A percentile compares a stretch with the other conserved stretches of the same genome.
These are phyloP conservation scores for Penicillium longicatenatum DNA, from an alignment of 495 filamentous ascomycete species.

Conservation along the genomic window DNA sequence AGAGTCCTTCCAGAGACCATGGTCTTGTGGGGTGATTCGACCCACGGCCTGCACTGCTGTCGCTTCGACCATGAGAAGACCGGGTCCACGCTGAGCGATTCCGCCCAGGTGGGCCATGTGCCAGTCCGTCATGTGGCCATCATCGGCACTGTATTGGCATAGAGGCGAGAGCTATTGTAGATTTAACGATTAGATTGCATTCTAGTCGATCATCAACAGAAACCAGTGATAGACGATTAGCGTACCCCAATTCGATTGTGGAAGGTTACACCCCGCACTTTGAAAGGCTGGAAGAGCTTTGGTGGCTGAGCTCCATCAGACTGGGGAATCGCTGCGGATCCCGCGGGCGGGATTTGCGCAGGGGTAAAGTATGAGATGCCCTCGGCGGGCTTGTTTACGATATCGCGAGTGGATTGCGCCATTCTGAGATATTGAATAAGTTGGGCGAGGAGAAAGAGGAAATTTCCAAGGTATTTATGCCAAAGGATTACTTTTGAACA, in stretches of 20 bases:
- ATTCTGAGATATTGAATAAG: background rate
- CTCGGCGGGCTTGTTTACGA: conserved; percentile 44
- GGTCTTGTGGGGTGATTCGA: conserved; percentile 69
- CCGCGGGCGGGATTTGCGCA: conserved; percentile 58
- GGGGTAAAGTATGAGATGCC: conserved; percentile 67
- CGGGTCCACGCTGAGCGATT: conserved; percentile 62
- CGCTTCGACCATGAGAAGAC: conserved; percentile 66
- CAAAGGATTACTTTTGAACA: background rate
- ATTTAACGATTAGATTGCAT: background rate
- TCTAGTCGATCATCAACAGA: background rate
- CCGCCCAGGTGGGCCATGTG: conserved; percentile 56
- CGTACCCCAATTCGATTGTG: conserved; percentile 42
- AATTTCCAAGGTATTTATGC: background rate
- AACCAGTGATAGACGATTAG: background rate
- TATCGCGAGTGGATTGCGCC: conserved; percentile 17
- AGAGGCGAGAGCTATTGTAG: conserved; percentile 48
- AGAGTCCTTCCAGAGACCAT: conserved; percentile 69
- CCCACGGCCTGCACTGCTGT: conserved; percentile 66
- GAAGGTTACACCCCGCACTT: conserved; percentile 58
- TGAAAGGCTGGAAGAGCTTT: conserved; percentile 67
- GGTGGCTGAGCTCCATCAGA: conserved; percentile 56
- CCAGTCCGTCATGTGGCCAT: conserved; percentile 61
- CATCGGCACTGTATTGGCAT: conserved; percentile 66
- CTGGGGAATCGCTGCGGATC: conserved; percentile 63
- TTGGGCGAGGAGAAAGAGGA: background rate